A percentile compares a stretch with the other conserved stretches of the same genome.
Conservation (phyloP, 2,329 filamentous ascomycete genomes). For the Fusarium penzigii region DNA sequence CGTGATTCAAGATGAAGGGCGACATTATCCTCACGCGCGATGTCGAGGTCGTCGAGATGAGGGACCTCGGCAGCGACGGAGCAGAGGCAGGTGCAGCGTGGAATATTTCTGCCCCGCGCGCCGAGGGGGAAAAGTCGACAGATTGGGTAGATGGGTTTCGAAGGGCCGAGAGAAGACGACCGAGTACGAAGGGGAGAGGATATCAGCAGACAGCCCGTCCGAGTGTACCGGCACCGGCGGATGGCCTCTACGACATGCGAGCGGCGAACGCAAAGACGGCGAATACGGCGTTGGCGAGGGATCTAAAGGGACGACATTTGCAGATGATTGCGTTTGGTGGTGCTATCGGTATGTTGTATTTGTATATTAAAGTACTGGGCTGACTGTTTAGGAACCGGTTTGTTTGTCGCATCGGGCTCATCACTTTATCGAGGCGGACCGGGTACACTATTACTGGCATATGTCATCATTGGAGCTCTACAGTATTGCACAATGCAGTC, state of each 20-base stretch:
- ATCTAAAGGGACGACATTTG: conserved; percentile 79
- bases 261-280: conserved; percentile 72
- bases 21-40: conserved; percentile 20
- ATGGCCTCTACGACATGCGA: conserved; percentile 55
- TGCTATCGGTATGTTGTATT: conserved; percentile 65
- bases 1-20: conserved; percentile 14
- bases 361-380: not conserved
- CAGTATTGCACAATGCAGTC: conserved; percentile 91
- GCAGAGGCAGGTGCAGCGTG: conserved; percentile 9
- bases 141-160: conserved; percentile 26
- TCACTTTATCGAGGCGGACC: conserved; percentile 76
- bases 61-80: conserved; percentile 2
- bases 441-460: conserved; percentile 74
- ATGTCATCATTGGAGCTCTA: conserved; percentile 78
- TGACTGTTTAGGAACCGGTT: conserved; percentile 62
- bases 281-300: conserved; percentile 71
- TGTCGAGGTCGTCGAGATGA: conserved; percentile 22
- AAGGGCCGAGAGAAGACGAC: conserved; percentile 16
- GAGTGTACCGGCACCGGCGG: conserved; percentile 19
- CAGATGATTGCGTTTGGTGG: conserved; percentile 98
- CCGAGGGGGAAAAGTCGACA: conserved; percentile 1
- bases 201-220: conserved; percentile 19
- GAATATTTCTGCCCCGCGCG: conserved; percentile 7
- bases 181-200: conserved; percentile 22
- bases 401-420: conserved; percentile 81